Base-by-base conservation (phyloP, 1,284 basidiomycete genomes). In the Ustilago bromivora region DNA sequence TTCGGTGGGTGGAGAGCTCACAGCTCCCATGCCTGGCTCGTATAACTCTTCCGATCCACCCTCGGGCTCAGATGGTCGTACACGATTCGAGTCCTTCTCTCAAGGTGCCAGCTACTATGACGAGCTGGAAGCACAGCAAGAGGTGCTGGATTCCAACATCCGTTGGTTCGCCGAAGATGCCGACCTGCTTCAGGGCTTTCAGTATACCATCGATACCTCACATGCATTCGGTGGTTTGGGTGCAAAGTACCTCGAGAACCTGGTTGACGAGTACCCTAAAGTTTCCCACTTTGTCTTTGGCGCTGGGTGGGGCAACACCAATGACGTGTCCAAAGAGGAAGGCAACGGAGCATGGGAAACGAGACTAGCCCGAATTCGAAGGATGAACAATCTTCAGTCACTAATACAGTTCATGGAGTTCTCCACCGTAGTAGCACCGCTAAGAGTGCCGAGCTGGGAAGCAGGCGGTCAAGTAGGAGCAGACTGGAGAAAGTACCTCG, bases 141-240 rank as follows among this genome's bases (percentile, higher is more conserved):
- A 77, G 31, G 68, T 79, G n/a, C 54, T 79, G 32, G 83, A 85
- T 40, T 78, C 80, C 15, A 76, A 76, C 11, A 40, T 85, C 6
- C 77, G 84, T 54, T 85, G 80, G 80, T 79, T 83, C 36, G 76
- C 81, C 0, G 84, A 85, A 55, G 82, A 83, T 53, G 78, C 79
- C 28, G 83, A 84, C 49, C 64, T 76, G 7, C 71, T 84, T 23
- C 83, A 85, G 46, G 79, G 78, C 9, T 81, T 85, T 43, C 76
- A 81, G 15, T 57, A 83, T 38, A 63, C 74, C 13, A 61, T 82
- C 31, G 72, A 64, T n/a, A 76, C 73, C 7, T 80, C 76, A 28
- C 79, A 83, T 52, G 81, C 74, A 4, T 85, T 84, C 46, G 69
- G 72, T 12, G 84, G 84, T 8, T 53, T 83, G 19, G 63, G 72